A percentile compares a stretch with the other conserved stretches of the same genome.
Conservation (phyloP, 345 rosid species). For the Lagerstroemia speciosa region DNA sequence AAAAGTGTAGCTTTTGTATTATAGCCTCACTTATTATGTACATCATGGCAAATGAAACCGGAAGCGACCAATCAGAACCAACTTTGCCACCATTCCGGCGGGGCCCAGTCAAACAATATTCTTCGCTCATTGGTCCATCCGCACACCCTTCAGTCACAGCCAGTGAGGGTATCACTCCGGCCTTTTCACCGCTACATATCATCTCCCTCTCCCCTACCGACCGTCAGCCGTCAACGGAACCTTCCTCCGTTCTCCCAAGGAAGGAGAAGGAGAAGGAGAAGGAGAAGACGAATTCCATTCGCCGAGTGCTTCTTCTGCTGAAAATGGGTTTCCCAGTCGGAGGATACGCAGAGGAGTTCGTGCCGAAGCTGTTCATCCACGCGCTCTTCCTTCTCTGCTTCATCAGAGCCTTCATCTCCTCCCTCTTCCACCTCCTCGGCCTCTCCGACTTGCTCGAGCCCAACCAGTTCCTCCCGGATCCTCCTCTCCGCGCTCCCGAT, state of each 20-base stretch:
- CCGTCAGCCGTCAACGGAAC: no score
- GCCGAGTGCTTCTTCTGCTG: neutral
- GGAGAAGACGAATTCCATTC: neutral
- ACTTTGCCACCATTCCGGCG: neutral
- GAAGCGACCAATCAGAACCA: no score
- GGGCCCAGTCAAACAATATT: neutral
- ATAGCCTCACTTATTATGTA: no score
- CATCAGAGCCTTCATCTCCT: slow-evolving; percentile 42
- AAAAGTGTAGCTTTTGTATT: no score
- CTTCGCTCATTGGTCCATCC: neutral
- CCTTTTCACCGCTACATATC: neutral
- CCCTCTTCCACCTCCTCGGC: slow-evolving; percentile 48
- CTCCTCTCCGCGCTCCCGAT: slow-evolving; percentile 7
- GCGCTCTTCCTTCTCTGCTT: slow-evolving; percentile 54
- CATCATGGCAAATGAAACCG: no score
- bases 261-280: neutral
- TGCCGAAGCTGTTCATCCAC: slow-evolving; percentile 72
- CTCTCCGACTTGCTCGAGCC: slow-evolving; percentile 71
- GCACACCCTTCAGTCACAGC: slow-evolving; percentile 3
- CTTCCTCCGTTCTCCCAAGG: no score
- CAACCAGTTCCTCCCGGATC: slow-evolving; percentile 39
- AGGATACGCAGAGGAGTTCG: slow-evolving; percentile 66
- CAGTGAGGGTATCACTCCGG: neutral
- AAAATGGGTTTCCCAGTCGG: slow-evolving; percentile 85
- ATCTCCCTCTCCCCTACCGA: neutral